These are phyloP conservation scores for Salisapilia sapeloensis DNA, from an alignment of 352 stramenopile genomes.

Conservation along the genomic window DNA sequence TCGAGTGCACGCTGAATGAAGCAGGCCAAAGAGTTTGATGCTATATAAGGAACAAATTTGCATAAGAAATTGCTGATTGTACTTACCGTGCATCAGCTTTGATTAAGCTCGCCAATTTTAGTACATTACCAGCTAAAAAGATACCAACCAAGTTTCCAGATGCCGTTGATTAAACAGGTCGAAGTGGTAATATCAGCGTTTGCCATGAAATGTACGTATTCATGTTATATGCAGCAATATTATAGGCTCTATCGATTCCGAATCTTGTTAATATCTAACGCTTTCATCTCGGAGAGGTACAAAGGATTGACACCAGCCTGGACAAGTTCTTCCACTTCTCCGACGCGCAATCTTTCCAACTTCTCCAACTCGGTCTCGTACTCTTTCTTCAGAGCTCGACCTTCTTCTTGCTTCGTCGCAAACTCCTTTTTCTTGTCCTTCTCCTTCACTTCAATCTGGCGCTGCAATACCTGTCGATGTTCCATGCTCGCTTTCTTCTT, in stretches of 20 bases:
- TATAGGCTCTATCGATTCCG: slow-evolving; percentile 16
- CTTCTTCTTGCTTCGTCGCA: slow-evolving; percentile 43
- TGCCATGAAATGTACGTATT: too few relatives aligned
- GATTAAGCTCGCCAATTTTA: too few relatives aligned
- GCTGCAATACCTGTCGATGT: slow-evolving; percentile 69
- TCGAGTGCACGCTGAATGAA: too few relatives aligned
- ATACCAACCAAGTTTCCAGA: too few relatives aligned
- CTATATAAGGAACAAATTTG: too few relatives aligned
- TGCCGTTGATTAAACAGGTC: too few relatives aligned
- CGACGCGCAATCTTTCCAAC: slow-evolving; percentile 75
- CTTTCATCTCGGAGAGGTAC: slow-evolving; percentile 87
- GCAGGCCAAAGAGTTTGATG: too few relatives aligned
- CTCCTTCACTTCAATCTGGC: slow-evolving; percentile 84
- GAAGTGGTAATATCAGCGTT: too few relatives aligned
- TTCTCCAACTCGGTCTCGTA: slow-evolving; percentile 70
- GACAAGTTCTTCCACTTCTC: slow-evolving; percentile 80
- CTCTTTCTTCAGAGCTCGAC: slow-evolving; percentile 53
- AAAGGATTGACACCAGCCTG: slow-evolving; percentile 77
- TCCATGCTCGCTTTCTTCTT: slow-evolving; percentile 46
- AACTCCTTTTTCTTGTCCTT: slow-evolving; percentile 57
- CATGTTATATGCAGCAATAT: too few relatives aligned
- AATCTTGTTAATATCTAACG: slow-evolving; percentile 76
- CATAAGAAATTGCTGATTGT: too few relatives aligned
- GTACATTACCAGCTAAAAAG: too few relatives aligned
- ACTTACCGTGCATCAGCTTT: too few relatives aligned